Evolutionary conservation across 108 stramenopile species (phyloP).

Genomic region (Fragilariopsis cylindrus): DNA sequence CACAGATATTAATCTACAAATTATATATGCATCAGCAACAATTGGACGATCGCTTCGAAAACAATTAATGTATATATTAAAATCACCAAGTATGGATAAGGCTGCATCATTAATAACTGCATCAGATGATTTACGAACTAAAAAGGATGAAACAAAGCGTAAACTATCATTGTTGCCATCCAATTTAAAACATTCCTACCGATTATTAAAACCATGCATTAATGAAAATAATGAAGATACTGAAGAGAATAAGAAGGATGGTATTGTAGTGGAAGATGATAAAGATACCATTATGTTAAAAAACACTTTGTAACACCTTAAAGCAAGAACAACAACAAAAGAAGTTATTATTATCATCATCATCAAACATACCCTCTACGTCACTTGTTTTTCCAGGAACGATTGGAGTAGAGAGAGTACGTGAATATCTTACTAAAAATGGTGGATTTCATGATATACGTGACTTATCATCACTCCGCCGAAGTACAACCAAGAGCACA

Average conservation of each 20-base stretch:
- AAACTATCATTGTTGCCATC: constrained; percentile 60
- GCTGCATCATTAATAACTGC: constrained; percentile 64
- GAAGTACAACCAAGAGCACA: neutral
- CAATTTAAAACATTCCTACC: constrained; percentile 53
- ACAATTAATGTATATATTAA: constrained; percentile 68
- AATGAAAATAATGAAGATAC: constrained; percentile 8
- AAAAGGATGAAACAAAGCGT: constrained; percentile 54
- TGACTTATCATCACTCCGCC: constrained; percentile 33
- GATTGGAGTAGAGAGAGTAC: constrained; percentile 54
- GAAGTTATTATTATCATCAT: too few relatives aligned
- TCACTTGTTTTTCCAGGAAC: constrained; percentile 71
- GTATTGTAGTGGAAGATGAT: neutral
- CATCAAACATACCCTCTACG: constrained; percentile 11
- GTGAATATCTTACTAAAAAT: constrained; percentile 32
- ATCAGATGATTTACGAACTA: constrained; percentile 45
- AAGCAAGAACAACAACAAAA: constrained; percentile 7
- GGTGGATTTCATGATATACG: constrained; percentile 47
- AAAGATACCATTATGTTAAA: constrained; percentile 2
- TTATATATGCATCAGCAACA: constrained; percentile 76
- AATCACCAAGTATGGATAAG: constrained; percentile 61
- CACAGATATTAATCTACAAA: constrained; percentile 26
- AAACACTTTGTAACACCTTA: constrained; percentile 3
- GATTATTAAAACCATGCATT: neutral
- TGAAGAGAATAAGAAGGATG: neutral
- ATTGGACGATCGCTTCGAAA: constrained; percentile 67